Conservation (phyloP, 2,329 filamentous ascomycete species). For the Zasmidium citrigriseum region DNA sequence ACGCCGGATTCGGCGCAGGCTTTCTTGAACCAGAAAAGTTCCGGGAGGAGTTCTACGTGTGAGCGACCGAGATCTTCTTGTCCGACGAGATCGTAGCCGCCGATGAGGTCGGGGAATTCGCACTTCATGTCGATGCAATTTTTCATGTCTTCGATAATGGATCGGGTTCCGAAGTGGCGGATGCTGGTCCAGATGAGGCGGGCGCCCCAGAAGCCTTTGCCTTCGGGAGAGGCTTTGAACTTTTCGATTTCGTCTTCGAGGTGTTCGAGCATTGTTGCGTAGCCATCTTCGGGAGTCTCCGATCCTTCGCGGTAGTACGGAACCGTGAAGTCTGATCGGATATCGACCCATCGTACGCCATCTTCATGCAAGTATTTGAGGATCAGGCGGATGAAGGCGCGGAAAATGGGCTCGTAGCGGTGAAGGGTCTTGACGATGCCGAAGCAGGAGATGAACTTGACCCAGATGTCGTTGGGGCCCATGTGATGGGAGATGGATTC, state of each 20-base stretch:
- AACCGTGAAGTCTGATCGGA: conserved; percentile 73
- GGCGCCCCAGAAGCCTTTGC: conserved; percentile 78
- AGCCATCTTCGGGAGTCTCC: conserved; percentile 68
- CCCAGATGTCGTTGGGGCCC: conserved; percentile 81
- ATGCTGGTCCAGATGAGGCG: conserved; percentile 83
- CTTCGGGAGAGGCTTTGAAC: conserved; percentile 72
- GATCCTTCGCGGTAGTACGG: conserved; percentile 66
- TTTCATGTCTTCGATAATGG: conserved; percentile 77
- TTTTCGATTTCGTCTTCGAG: conserved; percentile 75
- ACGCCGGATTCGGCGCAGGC: conserved; percentile 75
- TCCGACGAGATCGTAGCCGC: conserved; percentile 87
- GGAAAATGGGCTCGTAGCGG: conserved; percentile 88
- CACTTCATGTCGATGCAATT: conserved; percentile 81
- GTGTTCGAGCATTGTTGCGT: conserved; percentile 68
- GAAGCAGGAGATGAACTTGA: conserved; percentile 79
- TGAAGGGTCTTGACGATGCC: conserved; percentile 71
- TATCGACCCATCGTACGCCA: conserved; percentile 81
- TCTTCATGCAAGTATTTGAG: conserved; percentile 74
- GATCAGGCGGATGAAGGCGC: conserved; percentile 70
- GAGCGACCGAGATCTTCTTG: conserved; percentile 80
- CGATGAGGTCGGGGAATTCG: conserved; percentile 74
- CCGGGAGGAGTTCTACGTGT: conserved; percentile 73
- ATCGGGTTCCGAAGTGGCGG: conserved; percentile 63
- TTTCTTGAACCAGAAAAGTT: conserved; percentile 92
- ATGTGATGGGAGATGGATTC: conserved; percentile 80